Percentiles rank a stretch among this genome's conserved stretches.
phyloP scores from a whole-genome alignment of 805 yeast species.

The Wickerhamomyces rabaulensis region DNA sequence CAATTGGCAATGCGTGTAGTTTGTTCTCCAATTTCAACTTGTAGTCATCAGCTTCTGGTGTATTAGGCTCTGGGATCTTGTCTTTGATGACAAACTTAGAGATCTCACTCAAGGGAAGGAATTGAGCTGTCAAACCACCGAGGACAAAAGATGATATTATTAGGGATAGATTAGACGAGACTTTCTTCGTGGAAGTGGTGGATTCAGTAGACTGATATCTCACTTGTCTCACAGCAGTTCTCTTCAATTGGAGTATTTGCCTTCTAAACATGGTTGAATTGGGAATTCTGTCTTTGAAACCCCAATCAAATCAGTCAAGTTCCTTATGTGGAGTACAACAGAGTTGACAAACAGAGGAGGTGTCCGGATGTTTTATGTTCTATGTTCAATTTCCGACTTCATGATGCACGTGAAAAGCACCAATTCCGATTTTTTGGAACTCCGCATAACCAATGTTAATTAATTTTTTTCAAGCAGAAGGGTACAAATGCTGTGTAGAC shows the following conservation, averaged over 20 bases:
- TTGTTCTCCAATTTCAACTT: conserved; percentile 37
- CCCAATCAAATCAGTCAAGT: background rate
- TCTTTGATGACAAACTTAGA: conserved; percentile 23
- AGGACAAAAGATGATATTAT: conserved; percentile 24
- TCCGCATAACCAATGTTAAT: too few species aligned
- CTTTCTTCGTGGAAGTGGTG: background rate
- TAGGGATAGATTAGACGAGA: conserved; percentile 10
- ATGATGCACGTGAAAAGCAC: background rate
- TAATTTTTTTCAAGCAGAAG: too few species aligned
- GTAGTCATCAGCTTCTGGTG: conserved; percentile 26
- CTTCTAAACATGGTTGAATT: background rate
- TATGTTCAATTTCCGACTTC: too few species aligned
- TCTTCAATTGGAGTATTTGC: background rate
- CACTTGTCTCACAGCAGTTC: background rate
- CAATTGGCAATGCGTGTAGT: conserved; percentile 45
- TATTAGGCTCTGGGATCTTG: conserved; percentile 18
- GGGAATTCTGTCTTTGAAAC: background rate
- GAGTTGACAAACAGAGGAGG: too few species aligned
- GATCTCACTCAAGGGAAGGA: conserved; percentile 29
- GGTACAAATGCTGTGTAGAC: too few species aligned
- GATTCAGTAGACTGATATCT: background rate
- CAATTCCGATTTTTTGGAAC: background rate
- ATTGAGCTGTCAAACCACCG: conserved; percentile 31
- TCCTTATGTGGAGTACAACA: background rate
- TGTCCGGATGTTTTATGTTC: too few species aligned